phyloP scores from a whole-genome alignment of 768 basidiomycete species.

The Glaciozyma antarctica region DNA sequence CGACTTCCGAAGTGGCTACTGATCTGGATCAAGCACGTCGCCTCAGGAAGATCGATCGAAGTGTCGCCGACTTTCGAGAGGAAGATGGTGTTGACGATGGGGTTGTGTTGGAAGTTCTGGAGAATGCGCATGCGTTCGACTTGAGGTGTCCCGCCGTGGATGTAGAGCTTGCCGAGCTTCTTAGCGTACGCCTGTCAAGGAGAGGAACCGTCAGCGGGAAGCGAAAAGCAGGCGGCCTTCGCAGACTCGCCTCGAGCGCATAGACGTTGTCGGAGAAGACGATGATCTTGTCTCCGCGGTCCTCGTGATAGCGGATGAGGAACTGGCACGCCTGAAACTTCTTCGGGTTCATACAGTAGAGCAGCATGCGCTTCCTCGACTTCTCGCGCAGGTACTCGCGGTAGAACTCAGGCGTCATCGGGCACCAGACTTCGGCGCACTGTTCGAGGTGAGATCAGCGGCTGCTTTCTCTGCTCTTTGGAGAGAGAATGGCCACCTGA shows the following conservation, averaged over 20 bases:
- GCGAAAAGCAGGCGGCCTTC: neutral
- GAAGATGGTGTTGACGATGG: constrained; percentile 90
- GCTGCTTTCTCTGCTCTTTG: no score
- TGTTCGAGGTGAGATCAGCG: no score
- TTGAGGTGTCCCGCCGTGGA: constrained; percentile 74
- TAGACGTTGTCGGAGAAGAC: constrained; percentile 99
- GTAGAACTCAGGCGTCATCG: constrained; percentile 99
- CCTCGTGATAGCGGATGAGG: constrained; percentile 94
- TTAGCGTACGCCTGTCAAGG: constrained; percentile 70
- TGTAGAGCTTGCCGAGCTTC: constrained; percentile 67
- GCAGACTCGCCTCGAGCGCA: constrained; percentile 73
- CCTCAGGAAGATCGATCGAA: constrained; percentile 96
- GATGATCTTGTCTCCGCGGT: constrained; percentile 95
- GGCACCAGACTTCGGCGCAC: constrained; percentile 99
- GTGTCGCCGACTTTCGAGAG: constrained; percentile 98
- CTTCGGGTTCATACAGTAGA: constrained; percentile 99
- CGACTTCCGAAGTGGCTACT: constrained; percentile 98
- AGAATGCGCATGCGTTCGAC: constrained; percentile 91
- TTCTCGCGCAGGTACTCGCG: constrained; percentile 89
- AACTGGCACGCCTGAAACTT: constrained; percentile 99
- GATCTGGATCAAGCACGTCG: constrained; percentile 97
- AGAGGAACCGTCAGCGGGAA: neutral
- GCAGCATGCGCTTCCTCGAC: constrained; percentile 83
- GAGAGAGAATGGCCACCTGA: constrained; percentile 53
- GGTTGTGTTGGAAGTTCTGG: constrained; percentile 89